Evolutionary conservation across 2,329 filamentous ascomycete genomes (phyloP).

Genomic region (Aquanectria penicillioides): DNA sequence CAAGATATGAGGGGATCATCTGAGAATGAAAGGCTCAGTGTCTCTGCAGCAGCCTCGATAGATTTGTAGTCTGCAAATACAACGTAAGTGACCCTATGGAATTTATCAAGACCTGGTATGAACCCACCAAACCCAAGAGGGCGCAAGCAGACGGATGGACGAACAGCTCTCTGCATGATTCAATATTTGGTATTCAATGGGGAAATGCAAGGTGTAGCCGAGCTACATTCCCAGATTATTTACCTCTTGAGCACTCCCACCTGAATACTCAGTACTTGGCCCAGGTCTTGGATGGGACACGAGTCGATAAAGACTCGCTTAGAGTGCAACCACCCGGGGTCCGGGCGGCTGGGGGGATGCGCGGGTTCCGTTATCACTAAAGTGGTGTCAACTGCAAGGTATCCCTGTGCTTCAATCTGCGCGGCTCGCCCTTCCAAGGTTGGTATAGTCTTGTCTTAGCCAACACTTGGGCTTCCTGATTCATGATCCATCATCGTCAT

Average conservation of each 20-base stretch:
- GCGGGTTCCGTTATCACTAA: not conserved
- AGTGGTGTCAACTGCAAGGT: not conserved
- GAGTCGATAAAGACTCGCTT: too few relatives aligned
- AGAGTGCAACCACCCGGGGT: too few relatives aligned
- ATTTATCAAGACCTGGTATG: too few relatives aligned
- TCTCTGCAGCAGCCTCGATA: constrained; percentile 5
- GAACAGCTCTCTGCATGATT: not conserved
- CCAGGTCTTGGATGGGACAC: too few relatives aligned
- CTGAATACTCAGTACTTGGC: too few relatives aligned
- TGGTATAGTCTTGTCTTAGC: too few relatives aligned
- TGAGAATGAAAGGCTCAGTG: constrained; percentile 22
- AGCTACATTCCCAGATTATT: not conserved
- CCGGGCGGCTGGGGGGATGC: not conserved
- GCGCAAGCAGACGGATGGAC: not conserved
- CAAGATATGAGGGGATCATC: constrained; percentile 18
- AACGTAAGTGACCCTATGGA: not conserved
- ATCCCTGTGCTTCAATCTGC: not conserved
- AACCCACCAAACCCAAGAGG: constrained; percentile 3
- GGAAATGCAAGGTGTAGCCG: too few relatives aligned
- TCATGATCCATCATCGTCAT: not conserved
- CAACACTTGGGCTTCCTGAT: too few relatives aligned
- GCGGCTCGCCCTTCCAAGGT: not conserved
- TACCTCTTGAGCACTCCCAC: not conserved
- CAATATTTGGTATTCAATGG: too few relatives aligned
- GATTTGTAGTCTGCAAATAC: not conserved